Evolutionary conservation across 805 yeast genomes (phyloP).

Genomic region (Wickerhamomyces tratensis): DNA sequence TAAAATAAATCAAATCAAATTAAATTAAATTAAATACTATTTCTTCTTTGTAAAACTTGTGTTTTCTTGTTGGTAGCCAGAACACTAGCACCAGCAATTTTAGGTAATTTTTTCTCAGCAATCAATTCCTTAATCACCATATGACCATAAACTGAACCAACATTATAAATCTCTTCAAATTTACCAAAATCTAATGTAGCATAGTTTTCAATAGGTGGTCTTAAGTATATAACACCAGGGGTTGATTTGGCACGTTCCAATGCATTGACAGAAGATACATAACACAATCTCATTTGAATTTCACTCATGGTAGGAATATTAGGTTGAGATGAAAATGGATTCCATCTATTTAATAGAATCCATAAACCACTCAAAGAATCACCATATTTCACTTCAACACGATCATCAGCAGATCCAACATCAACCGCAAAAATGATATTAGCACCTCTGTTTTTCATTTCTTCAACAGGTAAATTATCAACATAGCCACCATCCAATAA

Average conservation of each 20-base stretch:
- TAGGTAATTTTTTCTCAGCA: slow-evolving; percentile 45
- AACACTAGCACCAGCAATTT: slow-evolving; percentile 42
- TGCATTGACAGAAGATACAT: slow-evolving; percentile 92
- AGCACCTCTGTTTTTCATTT: slow-evolving; percentile 88
- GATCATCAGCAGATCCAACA: slow-evolving; percentile 91
- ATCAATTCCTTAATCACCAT: slow-evolving; percentile 42
- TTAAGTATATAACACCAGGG: slow-evolving; percentile 75
- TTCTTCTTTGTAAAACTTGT: slow-evolving; percentile 40
- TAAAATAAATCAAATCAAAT: no score
- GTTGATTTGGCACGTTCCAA: slow-evolving; percentile 77
- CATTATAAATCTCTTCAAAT: slow-evolving; percentile 80
- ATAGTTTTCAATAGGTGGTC: slow-evolving; percentile 91
- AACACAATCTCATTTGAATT: slow-evolving; percentile 85
- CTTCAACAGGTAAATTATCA: slow-evolving; percentile 85
- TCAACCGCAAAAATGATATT: slow-evolving; percentile 84
- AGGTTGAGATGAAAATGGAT: slow-evolving; percentile 82
- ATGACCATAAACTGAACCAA: slow-evolving; percentile 71
- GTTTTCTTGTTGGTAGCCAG: slow-evolving; percentile 20
- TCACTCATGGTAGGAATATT: slow-evolving; percentile 93
- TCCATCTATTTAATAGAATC: slow-evolving; percentile 81
- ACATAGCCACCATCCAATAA: slow-evolving; percentile 92
- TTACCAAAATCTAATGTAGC: slow-evolving; percentile 90
- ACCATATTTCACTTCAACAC: slow-evolving; percentile 84
- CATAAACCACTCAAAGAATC: slow-evolving; percentile 89
- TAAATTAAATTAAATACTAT: slow-evolving; percentile 37